A percentile compares a stretch with the other conserved stretches of the same genome.
Conservation (phyloP, 2,329 filamentous ascomycete genomes). For the Monosporascus sp. region DNA sequence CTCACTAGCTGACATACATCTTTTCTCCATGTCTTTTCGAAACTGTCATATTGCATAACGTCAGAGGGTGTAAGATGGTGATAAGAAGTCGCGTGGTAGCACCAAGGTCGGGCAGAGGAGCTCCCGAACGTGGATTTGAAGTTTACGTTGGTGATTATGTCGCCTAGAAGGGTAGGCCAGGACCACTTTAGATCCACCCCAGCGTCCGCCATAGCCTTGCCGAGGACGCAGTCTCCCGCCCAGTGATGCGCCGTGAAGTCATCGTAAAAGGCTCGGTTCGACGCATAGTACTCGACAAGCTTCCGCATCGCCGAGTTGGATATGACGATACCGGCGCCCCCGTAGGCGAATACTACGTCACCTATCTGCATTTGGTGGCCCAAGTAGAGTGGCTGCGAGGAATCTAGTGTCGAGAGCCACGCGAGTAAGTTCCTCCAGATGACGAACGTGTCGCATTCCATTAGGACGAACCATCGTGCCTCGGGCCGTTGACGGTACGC, state of each 20-base stretch:
- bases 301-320: conserved; percentile 43
- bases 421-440: conserved; percentile 46
- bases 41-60: conserved; percentile 36
- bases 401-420: conserved; percentile 47
- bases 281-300: conserved; percentile 35
- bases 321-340: conserved; percentile 47
- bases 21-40: conserved; percentile 34
- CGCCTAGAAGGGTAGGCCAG: conserved; percentile 39
- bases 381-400: conserved; percentile 43
- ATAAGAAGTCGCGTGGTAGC: conserved; percentile 42
- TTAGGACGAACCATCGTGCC: conserved; percentile 54
- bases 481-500: conserved; percentile 34
- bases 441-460: conserved; percentile 54
- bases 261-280: conserved; percentile 37
- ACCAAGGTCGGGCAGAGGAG: conserved; percentile 40
- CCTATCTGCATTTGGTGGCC: conserved; percentile 49
- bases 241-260: conserved; percentile 38
- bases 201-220: conserved; percentile 39
- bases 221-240: conserved; percentile 46
- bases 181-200: conserved; percentile 39
- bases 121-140: conserved; percentile 34
- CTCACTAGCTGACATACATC: conserved; percentile 15
- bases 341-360: conserved; percentile 45
- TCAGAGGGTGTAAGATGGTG: conserved; percentile 41
- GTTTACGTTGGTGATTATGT: conserved; percentile 36